Evolutionary conservation across 2,329 filamentous ascomycete genomes (phyloP), one percentile per base, ranked within the genome.

Genomic region (Rugonectria rugulosa): DNA sequence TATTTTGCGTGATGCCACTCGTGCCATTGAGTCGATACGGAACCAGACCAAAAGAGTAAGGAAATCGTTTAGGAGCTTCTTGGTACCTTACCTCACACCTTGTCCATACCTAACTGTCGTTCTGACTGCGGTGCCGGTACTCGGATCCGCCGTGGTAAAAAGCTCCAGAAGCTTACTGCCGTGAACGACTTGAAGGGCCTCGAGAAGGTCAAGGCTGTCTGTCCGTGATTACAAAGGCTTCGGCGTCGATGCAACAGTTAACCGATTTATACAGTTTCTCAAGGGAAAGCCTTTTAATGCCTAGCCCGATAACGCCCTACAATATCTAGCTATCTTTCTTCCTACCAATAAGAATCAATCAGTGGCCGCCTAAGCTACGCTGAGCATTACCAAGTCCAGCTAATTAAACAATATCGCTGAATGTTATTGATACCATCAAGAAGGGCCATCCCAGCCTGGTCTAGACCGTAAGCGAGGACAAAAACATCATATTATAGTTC

Each of bases 401-500:
- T 98, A 94, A 93, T 79, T 98, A 57, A 95, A 89, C 56, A 97
- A 97, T 70, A 88, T 97, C 27, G 91, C 93, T 24, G 95, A 97
- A 98, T 70, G 90, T 98, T 54, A 97, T 98, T 74, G 86, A 89
- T 61, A 89, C 90, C 60, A 90, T 98, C 73, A 96, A 94, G 82
- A 96, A 96, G 76, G 94, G 97, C 70, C 90, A 93, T 74, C 88
- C 92, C 51, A 92, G 89, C 77, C 82, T 98, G 62, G 90, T 92
- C 61, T 99, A 93, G 94, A 96, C 92, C n/a, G 94, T 97, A 57
- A 94, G 91, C 78, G 89, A 93, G 70, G 90, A 96, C 65, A 93
- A 98, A 68, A 94, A 98, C 82, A 97, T 98, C 73, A 81, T 98
- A 67, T 93, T 92, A 10, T 98, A 94, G 95, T 97, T 98, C 81